A percentile compares a stretch with the other conserved stretches of the same genome.
Conservation (phyloP, 495 filamentous ascomycete genomes). For the Penicillium pancosmium region DNA sequence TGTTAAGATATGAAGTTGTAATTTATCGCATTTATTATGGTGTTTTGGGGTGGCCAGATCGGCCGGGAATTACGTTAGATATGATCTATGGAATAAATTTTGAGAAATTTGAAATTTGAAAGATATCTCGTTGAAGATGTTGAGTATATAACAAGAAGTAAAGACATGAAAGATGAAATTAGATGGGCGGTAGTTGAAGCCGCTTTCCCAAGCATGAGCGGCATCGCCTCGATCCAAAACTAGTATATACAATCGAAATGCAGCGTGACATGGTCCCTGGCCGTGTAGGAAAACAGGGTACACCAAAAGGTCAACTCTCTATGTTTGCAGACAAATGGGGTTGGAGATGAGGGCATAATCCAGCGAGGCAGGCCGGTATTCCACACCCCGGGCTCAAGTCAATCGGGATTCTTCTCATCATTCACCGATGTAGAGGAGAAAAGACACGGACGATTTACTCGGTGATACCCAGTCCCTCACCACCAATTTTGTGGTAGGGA, state of each 20-base stretch:
- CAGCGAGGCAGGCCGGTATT: not conserved
- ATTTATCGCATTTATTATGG: too few relatives aligned
- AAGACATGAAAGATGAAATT: not conserved
- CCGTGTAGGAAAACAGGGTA: constrained; percentile 8
- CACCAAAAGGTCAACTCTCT: constrained; percentile 26
- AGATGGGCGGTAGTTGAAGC: constrained; percentile 8
- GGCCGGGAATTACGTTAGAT: too few relatives aligned
- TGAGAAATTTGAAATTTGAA: not conserved
- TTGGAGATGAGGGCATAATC: not conserved
- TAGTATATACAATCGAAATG: constrained; percentile 33
- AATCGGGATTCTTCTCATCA: not conserved
- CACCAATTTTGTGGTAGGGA: constrained; percentile 46
- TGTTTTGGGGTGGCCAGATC: too few relatives aligned
- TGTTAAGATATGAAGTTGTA: too few relatives aligned
- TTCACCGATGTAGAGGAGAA: not conserved
- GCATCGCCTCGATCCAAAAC: constrained; percentile 14
- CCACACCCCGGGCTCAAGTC: constrained; percentile 12
- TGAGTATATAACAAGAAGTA: not conserved
- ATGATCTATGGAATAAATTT: not conserved
- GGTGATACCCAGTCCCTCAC: constrained; percentile 43
- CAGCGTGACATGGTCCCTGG: constrained; percentile 21
- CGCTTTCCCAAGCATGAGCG: not conserved
- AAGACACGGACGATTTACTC: constrained; percentile 17
- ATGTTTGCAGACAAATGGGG: constrained; percentile 22
- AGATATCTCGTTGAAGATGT: not conserved